Base-by-base conservation (phyloP, 345 rosid genomes). In the Capsella bursapastoris region DNA sequence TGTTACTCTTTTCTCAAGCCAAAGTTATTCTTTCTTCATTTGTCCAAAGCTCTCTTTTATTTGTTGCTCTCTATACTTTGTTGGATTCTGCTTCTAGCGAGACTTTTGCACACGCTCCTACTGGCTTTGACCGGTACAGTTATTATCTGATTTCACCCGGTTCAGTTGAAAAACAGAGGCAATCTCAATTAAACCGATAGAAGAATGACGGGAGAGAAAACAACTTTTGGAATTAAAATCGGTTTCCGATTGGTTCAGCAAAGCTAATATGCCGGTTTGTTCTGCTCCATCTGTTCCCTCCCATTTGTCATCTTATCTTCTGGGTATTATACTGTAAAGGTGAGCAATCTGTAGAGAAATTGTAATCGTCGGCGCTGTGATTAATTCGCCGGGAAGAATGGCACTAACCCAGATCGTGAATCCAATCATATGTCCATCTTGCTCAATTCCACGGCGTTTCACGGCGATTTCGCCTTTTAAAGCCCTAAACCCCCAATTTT, bases 21-120 rank as follows among this genome's bases (percentile, higher is more conserved):
- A 72, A 74, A 72, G 82, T 64, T 76, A 90, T 89, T 86, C 96
- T 83, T 82, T 78, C 79, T 82, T 83, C 72, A 66, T 57, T 64
- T 37, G 31, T 4, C 13, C 4, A 25, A 41, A 61, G 35, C 55
- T 47, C 41, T 45, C 14, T 49, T 32, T 9, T 49, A 10, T 9
- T 53, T 28, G 9, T 22, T 22, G 66, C 34, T 68, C 68, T 68
- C 2, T 35, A 55, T n/a, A 61, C 75, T 43, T 38, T 8, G 37
- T 48, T 13, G 50, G 76, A 71, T 71, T 77, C 76, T 71, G 62
- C 76, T 31, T 71, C 68, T 57, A 64, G 62, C 55, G 8, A 48
- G 2, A 28, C 31, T 48, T 25, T 49, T 31, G 9, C 71, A 25
- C 45, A 41, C 25, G 25, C 25, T 50, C 52, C 38, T 8, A 28